These are phyloP conservation scores for Hansenula lynferdii DNA, from an alignment of 1,139 yeast species.

Conservation along the genomic window DNA sequence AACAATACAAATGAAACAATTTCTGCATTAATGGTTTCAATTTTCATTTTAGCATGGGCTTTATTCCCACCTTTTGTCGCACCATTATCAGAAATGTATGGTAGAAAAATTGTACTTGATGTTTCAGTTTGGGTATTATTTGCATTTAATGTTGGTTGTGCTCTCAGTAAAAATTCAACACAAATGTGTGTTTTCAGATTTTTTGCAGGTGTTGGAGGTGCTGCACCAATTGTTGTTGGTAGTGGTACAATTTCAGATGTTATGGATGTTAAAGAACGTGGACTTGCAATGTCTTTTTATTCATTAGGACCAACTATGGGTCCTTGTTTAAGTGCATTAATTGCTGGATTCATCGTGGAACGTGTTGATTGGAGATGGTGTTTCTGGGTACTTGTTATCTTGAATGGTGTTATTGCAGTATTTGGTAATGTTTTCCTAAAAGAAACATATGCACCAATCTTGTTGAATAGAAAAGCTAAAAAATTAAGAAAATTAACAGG, in stretches of 20 bases:
- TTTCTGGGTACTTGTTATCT: constrained; percentile 52
- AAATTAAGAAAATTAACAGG: constrained; percentile 46
- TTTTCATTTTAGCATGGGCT: constrained; percentile 62
- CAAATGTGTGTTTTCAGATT: constrained; percentile 56
- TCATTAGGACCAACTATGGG: constrained; percentile 60
- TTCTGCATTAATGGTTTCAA: constrained; percentile 46
- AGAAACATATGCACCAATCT: constrained; percentile 58
- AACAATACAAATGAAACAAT: constrained; percentile 35
- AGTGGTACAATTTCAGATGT: constrained; percentile 68
- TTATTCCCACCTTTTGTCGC: constrained; percentile 56
- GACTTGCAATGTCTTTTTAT: constrained; percentile 55
- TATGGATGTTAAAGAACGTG: constrained; percentile 47
- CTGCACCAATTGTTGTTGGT: constrained; percentile 66
- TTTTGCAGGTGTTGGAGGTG: constrained; percentile 61
- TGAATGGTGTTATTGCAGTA: constrained; percentile 44
- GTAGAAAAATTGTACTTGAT: constrained; percentile 48
- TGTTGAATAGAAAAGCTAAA: constrained; percentile 43
- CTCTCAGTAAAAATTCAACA: constrained; percentile 44
- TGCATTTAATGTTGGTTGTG: constrained; percentile 55
- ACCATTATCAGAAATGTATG: constrained; percentile 56
- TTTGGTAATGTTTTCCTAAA: constrained; percentile 39
- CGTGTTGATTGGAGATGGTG: constrained; percentile 54
- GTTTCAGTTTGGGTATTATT: constrained; percentile 45
- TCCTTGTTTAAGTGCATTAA: constrained; percentile 47
- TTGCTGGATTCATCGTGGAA: constrained; percentile 48